These are phyloP conservation scores for Podila verticillata DNA, from an alignment of 192 early-diverging fungal species.

Conservation along the genomic window DNA sequence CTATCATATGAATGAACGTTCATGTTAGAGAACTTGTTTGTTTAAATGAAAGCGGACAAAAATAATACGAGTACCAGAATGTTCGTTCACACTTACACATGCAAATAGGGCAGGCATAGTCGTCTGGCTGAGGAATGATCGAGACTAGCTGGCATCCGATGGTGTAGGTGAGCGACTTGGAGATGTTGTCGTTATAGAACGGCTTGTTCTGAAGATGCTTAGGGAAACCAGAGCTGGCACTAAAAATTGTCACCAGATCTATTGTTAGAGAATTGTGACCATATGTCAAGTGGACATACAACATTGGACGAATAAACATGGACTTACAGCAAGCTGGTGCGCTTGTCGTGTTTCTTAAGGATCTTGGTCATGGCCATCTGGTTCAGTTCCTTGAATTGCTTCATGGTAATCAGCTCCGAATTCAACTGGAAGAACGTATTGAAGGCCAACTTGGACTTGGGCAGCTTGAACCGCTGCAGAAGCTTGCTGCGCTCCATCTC, in stretches of 20 bases:
- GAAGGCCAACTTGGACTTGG: slow-evolving; percentile 51
- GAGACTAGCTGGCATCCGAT: slow-evolving; percentile 71
- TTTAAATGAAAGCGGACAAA: not conserved
- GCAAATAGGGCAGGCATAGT: slow-evolving; percentile 86
- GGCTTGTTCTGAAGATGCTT: slow-evolving; percentile 57
- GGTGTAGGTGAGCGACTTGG: slow-evolving; percentile 66
- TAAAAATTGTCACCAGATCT: slow-evolving; percentile 13
- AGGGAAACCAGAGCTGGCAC: slow-evolving; percentile 63
- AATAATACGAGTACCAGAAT: too few species aligned
- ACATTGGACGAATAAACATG: not conserved
- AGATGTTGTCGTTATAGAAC: slow-evolving; percentile 64
- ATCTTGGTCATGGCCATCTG: slow-evolving; percentile 84
- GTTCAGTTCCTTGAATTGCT: slow-evolving; percentile 81
- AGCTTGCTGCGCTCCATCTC: slow-evolving; percentile 61
- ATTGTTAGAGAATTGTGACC: not conserved
- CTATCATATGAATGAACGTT: slow-evolving; percentile 18
- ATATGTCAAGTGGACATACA: not conserved
- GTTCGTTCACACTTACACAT: slow-evolving; percentile 50
- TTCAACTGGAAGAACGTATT: slow-evolving; percentile 72
- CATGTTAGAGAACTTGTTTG: not conserved
- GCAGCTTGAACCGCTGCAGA: slow-evolving; percentile 26
- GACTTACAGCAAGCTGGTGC: slow-evolving; percentile 69
- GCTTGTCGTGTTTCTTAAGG: slow-evolving; percentile 92
- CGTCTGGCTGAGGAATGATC: slow-evolving; percentile 83
- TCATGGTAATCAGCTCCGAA: slow-evolving; percentile 71